A percentile compares a stretch with the other conserved stretches of the same genome.
Conservation (phyloP, 495 filamentous ascomycete genomes). For the Tuber magnatum region DNA sequence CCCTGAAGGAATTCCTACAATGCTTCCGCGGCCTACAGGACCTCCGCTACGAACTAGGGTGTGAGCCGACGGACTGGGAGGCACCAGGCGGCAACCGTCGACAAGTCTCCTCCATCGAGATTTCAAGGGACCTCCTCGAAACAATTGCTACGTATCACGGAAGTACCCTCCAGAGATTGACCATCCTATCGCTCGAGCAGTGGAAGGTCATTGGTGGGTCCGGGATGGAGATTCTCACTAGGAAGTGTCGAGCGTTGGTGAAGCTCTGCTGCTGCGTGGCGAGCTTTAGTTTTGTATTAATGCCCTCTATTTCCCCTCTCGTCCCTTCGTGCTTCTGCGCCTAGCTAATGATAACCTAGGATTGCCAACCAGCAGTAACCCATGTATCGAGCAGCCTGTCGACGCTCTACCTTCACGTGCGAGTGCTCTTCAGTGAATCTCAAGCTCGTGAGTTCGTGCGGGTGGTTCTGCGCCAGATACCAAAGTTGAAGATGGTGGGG, state of each 20-base stretch:
- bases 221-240: not conserved
- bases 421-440: not conserved
- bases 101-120: slow-evolving; percentile 7
- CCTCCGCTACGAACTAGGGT: slow-evolving; percentile 1
- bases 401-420: not conserved
- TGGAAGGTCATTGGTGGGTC: not conserved
- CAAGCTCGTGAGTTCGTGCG: not conserved
- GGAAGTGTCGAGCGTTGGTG: not conserved
- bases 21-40: slow-evolving; percentile 7
- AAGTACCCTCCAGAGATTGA: not conserved
- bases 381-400: not conserved
- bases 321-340: not conserved
- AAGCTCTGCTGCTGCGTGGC: not conserved
- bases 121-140: slow-evolving; percentile 1
- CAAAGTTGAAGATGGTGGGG: not conserved
- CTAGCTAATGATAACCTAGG: not conserved
- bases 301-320: not conserved
- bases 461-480: not conserved
- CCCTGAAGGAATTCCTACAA: not conserved
- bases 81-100: slow-evolving; percentile 11
- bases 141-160: slow-evolving; percentile 4
- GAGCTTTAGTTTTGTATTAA: not conserved
- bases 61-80: slow-evolving; percentile 12
- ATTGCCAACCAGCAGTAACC: not conserved
- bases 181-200: not conserved